Evolutionary conservation across 331 rosid genomes (phyloP), one percentile per base, ranked within the genome.

Genomic region (Arachis monticola): DNA sequence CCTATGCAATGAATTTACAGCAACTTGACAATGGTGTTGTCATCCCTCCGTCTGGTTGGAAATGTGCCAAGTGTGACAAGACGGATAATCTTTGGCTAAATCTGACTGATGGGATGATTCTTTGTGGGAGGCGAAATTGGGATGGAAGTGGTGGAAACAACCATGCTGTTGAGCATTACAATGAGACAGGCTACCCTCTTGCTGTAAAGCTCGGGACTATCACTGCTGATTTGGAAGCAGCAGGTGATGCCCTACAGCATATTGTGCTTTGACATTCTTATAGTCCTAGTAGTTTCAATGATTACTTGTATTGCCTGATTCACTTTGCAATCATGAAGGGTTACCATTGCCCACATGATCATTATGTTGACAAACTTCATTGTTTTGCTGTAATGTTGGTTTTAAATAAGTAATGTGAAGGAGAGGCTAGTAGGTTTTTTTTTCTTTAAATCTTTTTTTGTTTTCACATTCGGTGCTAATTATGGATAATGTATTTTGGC

Each of bases 131-230:
- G 79, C 90, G 31, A 85, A 94, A 87, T 70, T 94, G 97, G 97
- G 99, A 88, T 77, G 97, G 99, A 57, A 92, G 76, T 68, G 99
- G 99, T 71, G 99, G 99, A 53, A 94, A 94, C 83, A 82, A 94
- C 84, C 99, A 94, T 77, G 99, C 99, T n/a, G 42, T 88, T 80
- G 92, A 92, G 52, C 90, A 92, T 83, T 94, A 87, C 60, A 89
- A 85, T 66, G 85, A 90, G 77, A 92, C 97, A 0, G 74, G 87
- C 79, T 88, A 87, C 73, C 99, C 99, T 71, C 93, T 94, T 87
- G 96, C 99, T 31, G 97, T 94, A 52, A 94, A 94, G 86, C 93
- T 94, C 40, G 99, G 99, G 57, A 94, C 99, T 59, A 87, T 94
- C 74, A 92, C 99, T 8, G 93, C 97, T 67, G 99, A 94, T 84